Percentiles rank a stretch among this genome's conserved stretches.
Conservation (phyloP, 2,329 filamentous ascomycete species). For the Ophiostoma sp. region DNA sequence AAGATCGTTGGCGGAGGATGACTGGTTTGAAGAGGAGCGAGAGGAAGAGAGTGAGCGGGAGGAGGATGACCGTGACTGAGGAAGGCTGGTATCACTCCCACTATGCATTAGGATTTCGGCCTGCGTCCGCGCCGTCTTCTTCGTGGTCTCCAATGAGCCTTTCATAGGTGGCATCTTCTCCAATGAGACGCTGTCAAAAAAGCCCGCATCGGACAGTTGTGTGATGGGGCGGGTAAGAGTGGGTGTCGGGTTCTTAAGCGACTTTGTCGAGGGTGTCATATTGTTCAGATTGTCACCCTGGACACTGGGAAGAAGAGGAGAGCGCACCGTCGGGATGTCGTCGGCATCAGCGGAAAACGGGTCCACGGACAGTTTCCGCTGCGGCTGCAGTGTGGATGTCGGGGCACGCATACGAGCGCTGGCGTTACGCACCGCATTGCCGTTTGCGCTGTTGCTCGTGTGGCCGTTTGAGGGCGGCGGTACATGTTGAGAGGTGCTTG, state of each 20-base stretch:
- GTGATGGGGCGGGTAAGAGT: slow-evolving; percentile 38
- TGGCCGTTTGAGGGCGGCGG: neutral
- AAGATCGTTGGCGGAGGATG: slow-evolving; percentile 19
- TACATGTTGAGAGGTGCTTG: neutral
- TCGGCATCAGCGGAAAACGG: slow-evolving; percentile 37
- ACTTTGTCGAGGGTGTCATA: slow-evolving; percentile 27
- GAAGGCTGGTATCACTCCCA: slow-evolving; percentile 32
- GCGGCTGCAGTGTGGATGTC: slow-evolving; percentile 35
- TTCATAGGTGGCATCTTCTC: slow-evolving; percentile 40
- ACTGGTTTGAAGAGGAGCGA: slow-evolving; percentile 31
- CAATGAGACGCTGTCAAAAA: slow-evolving; percentile 37
- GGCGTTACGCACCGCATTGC: slow-evolving; percentile 36
- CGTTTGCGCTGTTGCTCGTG: neutral
- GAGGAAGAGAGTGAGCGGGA: slow-evolving; percentile 31
- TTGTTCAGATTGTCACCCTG: slow-evolving; percentile 30
- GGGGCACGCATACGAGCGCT: slow-evolving; percentile 39
- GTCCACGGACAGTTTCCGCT: slow-evolving; percentile 39
- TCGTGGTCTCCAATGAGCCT: slow-evolving; percentile 25
- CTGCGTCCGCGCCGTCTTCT: slow-evolving; percentile 31
- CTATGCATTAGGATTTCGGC: slow-evolving; percentile 28
- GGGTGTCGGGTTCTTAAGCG: slow-evolving; percentile 32
- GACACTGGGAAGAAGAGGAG: slow-evolving; percentile 34
- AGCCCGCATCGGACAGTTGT: slow-evolving; percentile 38
- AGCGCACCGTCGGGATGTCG: slow-evolving; percentile 37
- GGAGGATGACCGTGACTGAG: slow-evolving; percentile 21